Evolutionary conservation across 257 asterid species (phyloP), one percentile per base, ranked within the genome.

Genomic region (Avicennia marina): DNA sequence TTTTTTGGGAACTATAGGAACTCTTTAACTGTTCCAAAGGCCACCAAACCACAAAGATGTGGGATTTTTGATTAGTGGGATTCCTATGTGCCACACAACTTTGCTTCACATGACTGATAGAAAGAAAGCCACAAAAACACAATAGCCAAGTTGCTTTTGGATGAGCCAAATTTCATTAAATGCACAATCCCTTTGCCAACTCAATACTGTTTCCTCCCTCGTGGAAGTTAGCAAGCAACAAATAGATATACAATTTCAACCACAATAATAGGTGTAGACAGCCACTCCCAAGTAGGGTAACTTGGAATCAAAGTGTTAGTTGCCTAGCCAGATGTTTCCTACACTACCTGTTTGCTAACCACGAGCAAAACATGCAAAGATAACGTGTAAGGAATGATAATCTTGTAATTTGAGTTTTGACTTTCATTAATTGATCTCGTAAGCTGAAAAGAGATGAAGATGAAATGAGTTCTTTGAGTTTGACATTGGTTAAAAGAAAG

Each of bases 131-230:
- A 72, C 73, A 68, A 53, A 67, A 29, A 67, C n/a, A 40, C 19
- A 65, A 62, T 40, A 65, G 33, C 42, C 68, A 62, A 67, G 31
- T 73, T 55, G 53, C 18, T 40, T 68, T 50, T 45, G 58, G 71
- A 70, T 58, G 42, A 67, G 64, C 81, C 81, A 75, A 75, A 75
- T 65, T 25, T 54, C 78, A 75, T 71, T 71, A 20, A 75, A 66
- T 70, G 80, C 72, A 65, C n/a, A 59, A 74, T 67, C 49, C 65
- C 36, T 25, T 62, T 67, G 72, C 81, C 81, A 63, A 71, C 81
- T 58, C 72, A 38, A 42, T 45, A 58, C 32, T 45, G 57, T 55
- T 52, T 65, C 56, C 55, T 49, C 40, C 41, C 24, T 29, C 20
- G 52, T 57, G 71, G 72, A 74, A 58, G 52, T 77, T 74, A 72